Percentiles rank a stretch among this genome's conserved stretches.
Conservation (phyloP, 495 filamentous ascomycete genomes). For the Paragyromitra xinjiangensis region DNA sequence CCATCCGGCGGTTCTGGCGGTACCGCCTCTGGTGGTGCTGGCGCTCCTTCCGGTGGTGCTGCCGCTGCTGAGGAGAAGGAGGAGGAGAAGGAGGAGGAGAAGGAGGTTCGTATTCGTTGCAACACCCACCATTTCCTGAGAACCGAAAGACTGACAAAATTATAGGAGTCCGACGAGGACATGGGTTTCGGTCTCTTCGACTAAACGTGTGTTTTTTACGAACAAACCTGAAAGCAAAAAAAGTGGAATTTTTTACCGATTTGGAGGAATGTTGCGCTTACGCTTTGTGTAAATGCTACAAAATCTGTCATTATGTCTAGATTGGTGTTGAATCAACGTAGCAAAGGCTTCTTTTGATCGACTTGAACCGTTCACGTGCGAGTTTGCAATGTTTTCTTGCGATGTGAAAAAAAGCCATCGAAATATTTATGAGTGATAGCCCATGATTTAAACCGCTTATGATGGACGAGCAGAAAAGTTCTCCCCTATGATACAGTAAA, state of each 20-base stretch:
- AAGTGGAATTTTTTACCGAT: constrained; percentile 17
- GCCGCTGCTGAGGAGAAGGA: constrained; percentile 77
- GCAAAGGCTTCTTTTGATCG: background rate
- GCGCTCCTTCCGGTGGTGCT: constrained; percentile 71
- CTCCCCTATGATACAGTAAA: background rate
- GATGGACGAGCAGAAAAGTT: background rate
- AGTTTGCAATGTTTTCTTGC: background rate
- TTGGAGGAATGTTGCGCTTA: constrained; percentile 5
- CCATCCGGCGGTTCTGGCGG: constrained; percentile 86
- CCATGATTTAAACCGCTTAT: background rate
- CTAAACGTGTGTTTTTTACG: constrained; percentile 63
- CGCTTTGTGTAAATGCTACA: constrained; percentile 20
- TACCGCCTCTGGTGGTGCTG: constrained; percentile 70
- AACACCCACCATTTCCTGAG: background rate
- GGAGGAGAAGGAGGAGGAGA: constrained; percentile 63
- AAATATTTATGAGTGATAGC: constrained; percentile 26
- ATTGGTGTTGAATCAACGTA: constrained; percentile 26
- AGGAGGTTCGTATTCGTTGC: constrained; percentile 65
- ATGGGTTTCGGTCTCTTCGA: constrained; percentile 99
- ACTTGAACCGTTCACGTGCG: background rate
- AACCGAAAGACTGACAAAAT: constrained; percentile 60
- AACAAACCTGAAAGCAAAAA: constrained; percentile 26
- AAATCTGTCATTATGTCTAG: constrained; percentile 13
- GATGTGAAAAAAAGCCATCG: background rate
- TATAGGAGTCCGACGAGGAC: constrained; percentile 94